Evolutionary conservation across 2,329 filamentous ascomycete genomes (phyloP).

Genomic region (Colletotrichum chlorophyti): DNA sequence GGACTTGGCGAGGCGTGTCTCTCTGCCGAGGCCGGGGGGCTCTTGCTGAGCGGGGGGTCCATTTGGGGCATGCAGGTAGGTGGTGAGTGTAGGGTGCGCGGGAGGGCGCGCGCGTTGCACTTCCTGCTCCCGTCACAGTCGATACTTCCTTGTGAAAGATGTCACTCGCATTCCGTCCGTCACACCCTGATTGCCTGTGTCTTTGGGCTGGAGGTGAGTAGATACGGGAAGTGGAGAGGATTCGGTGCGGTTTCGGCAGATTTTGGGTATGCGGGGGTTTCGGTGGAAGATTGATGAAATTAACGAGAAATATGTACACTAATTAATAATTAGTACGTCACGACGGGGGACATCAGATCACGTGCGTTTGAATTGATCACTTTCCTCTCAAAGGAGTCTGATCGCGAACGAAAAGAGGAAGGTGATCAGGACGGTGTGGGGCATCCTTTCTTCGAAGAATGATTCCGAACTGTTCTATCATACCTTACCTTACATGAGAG

Average conservation of each 20-base stretch:
- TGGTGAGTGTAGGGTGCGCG: conserved; percentile 4
- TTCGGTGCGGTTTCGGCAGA: conserved; percentile 28
- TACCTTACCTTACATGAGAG: too few relatives aligned
- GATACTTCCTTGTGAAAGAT: not conserved
- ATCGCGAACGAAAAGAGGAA: too few relatives aligned
- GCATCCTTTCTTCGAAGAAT: too few relatives aligned
- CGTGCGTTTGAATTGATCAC: too few relatives aligned
- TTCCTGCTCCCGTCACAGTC: not conserved
- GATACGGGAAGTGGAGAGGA: conserved; percentile 15
- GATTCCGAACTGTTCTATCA: too few relatives aligned
- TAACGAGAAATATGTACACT: too few relatives aligned
- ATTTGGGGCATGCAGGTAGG: not conserved
- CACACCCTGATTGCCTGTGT: not conserved
- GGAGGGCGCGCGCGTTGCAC: conserved; percentile 8
- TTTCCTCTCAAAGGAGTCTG: too few relatives aligned
- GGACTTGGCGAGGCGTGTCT: conserved; percentile 18
- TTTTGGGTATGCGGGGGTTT: too few relatives aligned
- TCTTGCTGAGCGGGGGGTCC: conserved; percentile 28
- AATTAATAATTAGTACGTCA: too few relatives aligned
- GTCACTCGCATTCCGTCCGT: not conserved
- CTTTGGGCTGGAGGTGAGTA: not conserved
- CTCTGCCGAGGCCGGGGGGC: conserved; percentile 19
- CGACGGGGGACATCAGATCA: too few relatives aligned
- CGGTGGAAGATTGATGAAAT: too few relatives aligned
- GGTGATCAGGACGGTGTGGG: too few relatives aligned